A percentile compares a stretch with the other conserved stretches of the same genome.
Evolutionary conservation across 2,329 filamentous ascomycete genomes (phyloP).

Genomic region (Phyllosticta ampelicida): DNA sequence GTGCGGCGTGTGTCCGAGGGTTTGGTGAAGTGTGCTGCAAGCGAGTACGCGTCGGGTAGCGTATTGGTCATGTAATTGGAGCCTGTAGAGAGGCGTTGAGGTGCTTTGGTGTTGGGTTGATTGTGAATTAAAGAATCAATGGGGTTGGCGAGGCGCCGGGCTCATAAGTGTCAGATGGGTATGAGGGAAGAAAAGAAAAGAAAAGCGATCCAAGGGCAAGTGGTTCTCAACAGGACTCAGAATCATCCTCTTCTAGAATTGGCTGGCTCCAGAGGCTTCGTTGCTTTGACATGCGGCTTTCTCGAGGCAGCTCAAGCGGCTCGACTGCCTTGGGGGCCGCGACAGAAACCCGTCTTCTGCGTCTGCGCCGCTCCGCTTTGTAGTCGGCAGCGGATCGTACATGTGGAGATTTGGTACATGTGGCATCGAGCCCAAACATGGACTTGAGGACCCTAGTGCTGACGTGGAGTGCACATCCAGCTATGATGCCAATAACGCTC

Average conservation of each 20-base stretch:
- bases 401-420: neutral
- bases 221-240: conserved; percentile 26
- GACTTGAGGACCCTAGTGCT: conserved; percentile 41
- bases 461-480: conserved; percentile 50
- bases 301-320: conserved; percentile 13
- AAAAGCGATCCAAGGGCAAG: too few species aligned
- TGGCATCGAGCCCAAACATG: conserved; percentile 1
- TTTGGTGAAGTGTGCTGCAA: too few species aligned
- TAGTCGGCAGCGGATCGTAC: conserved; percentile 18
- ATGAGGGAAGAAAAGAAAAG: too few species aligned
- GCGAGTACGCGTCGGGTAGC: too few species aligned
- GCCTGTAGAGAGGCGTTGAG: too few species aligned
- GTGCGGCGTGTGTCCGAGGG: too few species aligned
- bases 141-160: too few species aligned
- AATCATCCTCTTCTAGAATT: conserved; percentile 62
- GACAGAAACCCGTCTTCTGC: conserved; percentile 14
- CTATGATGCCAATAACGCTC: conserved; percentile 52
- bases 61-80: too few species aligned
- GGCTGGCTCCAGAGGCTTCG: conserved; percentile 51
- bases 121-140: too few species aligned
- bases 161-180: too few species aligned
- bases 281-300: conserved; percentile 18
- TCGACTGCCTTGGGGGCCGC: conserved; percentile 12
- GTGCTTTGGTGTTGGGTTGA: too few species aligned
- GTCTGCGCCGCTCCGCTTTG: conserved; percentile 18